Evolutionary conservation across 73 alveolate species (phyloP).

Genomic region (Urostyla sp.): DNA sequence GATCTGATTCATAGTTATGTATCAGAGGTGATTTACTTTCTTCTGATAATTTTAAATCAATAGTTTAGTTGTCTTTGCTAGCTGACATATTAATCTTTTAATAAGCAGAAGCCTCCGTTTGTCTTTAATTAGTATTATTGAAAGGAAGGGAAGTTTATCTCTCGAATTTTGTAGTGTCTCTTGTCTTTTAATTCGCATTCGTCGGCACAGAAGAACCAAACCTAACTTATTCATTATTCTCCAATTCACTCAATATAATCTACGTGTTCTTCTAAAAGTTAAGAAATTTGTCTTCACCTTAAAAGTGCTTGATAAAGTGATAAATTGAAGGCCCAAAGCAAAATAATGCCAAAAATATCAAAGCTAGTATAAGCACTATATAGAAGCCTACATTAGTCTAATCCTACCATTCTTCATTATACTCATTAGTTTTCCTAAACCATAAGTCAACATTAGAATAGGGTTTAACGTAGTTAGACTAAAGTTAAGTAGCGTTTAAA

Average conservation of each 20-base stretch:
- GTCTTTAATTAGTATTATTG: background rate
- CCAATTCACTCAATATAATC: too few species aligned
- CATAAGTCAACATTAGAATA: background rate
- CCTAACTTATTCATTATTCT: too few species aligned
- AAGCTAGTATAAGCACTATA: background rate
- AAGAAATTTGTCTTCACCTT: too few species aligned
- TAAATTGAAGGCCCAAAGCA: too few species aligned
- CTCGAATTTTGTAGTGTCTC: background rate
- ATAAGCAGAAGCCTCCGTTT: background rate
- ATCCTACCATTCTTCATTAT: background rate
- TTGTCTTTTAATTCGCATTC: too few species aligned
- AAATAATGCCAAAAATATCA: too few species aligned
- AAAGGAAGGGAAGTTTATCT: background rate
- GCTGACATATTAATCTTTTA: background rate
- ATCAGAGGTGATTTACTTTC: background rate
- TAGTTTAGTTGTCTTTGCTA: background rate
- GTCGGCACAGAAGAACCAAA: too few species aligned
- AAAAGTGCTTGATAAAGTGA: too few species aligned
- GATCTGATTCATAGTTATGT: background rate
- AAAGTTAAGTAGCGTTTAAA: conserved; percentile 1
- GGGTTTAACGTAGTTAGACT: conserved; percentile 16
- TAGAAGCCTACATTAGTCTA: conserved; percentile 10
- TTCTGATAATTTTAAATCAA: background rate
- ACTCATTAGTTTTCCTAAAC: conserved; percentile 3
- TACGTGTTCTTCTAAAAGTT: too few species aligned